A percentile compares a stretch with the other conserved stretches of the same genome.
These are phyloP conservation scores for Yarrowia deformans DNA, from an alignment of 805 yeast genomes.

Conservation along the genomic window DNA sequence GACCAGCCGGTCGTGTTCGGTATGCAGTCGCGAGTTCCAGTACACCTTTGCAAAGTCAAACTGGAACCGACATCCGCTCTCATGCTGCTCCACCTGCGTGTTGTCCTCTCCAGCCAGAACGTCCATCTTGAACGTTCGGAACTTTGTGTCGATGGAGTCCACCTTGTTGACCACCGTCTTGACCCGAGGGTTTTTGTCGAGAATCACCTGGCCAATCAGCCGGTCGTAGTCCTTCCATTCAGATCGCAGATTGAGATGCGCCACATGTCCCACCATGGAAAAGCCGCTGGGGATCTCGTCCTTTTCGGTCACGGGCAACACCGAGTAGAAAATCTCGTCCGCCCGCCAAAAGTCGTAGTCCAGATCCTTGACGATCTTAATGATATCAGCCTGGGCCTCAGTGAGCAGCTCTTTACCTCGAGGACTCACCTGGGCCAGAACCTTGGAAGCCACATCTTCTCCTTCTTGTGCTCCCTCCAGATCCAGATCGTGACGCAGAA, in stretches of 20 bases:
- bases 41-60: slow-evolving; percentile 94
- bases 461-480: slow-evolving; percentile 46
- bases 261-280: slow-evolving; percentile 93
- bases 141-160: slow-evolving; percentile 83
- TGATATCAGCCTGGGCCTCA: slow-evolving; percentile 57
- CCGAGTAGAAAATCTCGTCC: slow-evolving; percentile 81
- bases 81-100: slow-evolving; percentile 82
- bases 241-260: slow-evolving; percentile 84
- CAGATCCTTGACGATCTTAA: slow-evolving; percentile 62
- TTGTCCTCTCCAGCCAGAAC: slow-evolving; percentile 82
- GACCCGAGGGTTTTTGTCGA: slow-evolving; percentile 84
- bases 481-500: slow-evolving; percentile 62
- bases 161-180: slow-evolving; percentile 91
- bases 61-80: slow-evolving; percentile 81
- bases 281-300: slow-evolving; percentile 89
- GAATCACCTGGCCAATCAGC: slow-evolving; percentile 85
- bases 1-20: slow-evolving; percentile 89
- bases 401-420: slow-evolving; percentile 53
- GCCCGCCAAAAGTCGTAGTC: slow-evolving; percentile 86
- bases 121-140: slow-evolving; percentile 93
- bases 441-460: slow-evolving; percentile 43
- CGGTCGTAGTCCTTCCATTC: slow-evolving; percentile 83
- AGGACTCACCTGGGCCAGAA: slow-evolving; percentile 56
- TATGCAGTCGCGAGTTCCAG: slow-evolving; percentile 95
- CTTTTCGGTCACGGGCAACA: slow-evolving; percentile 72